Evolutionary conservation across 495 filamentous ascomycete species (phyloP).

Genomic region (Tuber indicum): DNA sequence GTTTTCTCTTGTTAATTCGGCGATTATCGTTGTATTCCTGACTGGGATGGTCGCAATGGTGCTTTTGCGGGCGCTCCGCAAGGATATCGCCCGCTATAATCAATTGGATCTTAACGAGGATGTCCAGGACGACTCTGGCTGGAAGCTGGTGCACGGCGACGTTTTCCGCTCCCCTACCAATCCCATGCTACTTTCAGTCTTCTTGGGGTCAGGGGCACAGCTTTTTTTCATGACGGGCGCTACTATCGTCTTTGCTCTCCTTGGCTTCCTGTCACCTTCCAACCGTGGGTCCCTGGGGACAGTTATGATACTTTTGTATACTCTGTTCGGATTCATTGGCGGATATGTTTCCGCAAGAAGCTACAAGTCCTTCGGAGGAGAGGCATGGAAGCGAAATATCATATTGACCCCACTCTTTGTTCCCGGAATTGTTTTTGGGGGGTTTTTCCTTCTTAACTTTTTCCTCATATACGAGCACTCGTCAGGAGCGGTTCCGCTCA

Average conservation of each 20-base stretch:
- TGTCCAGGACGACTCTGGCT: constrained; percentile 94
- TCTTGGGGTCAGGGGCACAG: constrained; percentile 90
- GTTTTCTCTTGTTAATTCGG: constrained; percentile 93
- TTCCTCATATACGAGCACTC: constrained; percentile 89
- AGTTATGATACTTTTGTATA: constrained; percentile 86
- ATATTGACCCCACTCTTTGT: constrained; percentile 76
- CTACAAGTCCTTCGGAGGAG: constrained; percentile 88
- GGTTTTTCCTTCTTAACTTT: constrained; percentile 90
- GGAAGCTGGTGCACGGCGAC: constrained; percentile 97
- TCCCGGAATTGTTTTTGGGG: constrained; percentile 75
- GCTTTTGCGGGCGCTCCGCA: constrained; percentile 73
- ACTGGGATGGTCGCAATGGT: constrained; percentile 85
- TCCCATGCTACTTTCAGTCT: constrained; percentile 73
- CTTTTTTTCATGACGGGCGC: constrained; percentile 95
- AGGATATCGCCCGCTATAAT: constrained; percentile 95
- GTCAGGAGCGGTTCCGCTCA: constrained; percentile 90
- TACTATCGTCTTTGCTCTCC: constrained; percentile 85
- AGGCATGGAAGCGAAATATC: constrained; percentile 91
- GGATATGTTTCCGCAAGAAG: constrained; percentile 82
- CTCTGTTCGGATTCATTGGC: constrained; percentile 83
- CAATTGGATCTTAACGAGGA: constrained; percentile 88
- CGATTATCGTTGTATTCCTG: constrained; percentile 86
- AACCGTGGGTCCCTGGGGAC: constrained; percentile 90
- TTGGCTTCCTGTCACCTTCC: constrained; percentile 89
- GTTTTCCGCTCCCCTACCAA: constrained; percentile 84